These are phyloP conservation scores for Coelastrella sp. DNA, from an alignment of 139 green algal species.

Conservation along the genomic window DNA sequence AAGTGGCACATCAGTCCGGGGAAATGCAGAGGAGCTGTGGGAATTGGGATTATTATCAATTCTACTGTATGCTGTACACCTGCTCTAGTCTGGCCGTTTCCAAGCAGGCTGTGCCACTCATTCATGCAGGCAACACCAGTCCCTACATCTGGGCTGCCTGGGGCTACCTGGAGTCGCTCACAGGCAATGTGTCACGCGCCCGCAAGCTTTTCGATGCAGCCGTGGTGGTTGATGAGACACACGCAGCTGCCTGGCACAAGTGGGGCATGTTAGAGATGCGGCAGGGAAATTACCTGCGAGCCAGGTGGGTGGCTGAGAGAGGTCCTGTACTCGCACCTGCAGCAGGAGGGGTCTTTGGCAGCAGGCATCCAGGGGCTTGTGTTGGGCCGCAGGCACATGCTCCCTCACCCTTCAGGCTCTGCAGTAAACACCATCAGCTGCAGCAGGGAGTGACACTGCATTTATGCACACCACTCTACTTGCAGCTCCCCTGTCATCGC, in stretches of 20 bases:
- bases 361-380: too few relatives aligned
- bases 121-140: conserved; percentile 74
- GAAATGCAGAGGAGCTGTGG: too few relatives aligned
- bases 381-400: too few relatives aligned
- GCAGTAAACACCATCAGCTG: too few relatives aligned
- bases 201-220: conserved; percentile 95
- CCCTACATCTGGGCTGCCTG: conserved; percentile 94
- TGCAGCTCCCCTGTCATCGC: too few relatives aligned
- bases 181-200: conserved; percentile 75
- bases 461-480: too few relatives aligned
- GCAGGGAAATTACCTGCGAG: conserved; percentile 86
- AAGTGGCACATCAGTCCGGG: too few relatives aligned
- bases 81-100: not conserved
- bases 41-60: not conserved
- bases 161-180: conserved; percentile 86
- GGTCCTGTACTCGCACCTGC: too few relatives aligned
- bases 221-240: conserved; percentile 81
- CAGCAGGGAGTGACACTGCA: too few relatives aligned
- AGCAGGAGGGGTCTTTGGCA: too few relatives aligned
- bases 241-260: conserved; percentile 96
- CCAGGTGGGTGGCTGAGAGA: conserved; percentile 58
- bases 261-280: conserved; percentile 96
- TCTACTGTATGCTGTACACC: too few relatives aligned
- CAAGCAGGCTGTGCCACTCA: not conserved
- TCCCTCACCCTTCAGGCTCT: too few relatives aligned